Percentiles rank a stretch among this genome's conserved stretches.
Evolutionary conservation across 495 filamentous ascomycete species (phyloP).

Genomic region (Talaromyces nanjingensis): DNA sequence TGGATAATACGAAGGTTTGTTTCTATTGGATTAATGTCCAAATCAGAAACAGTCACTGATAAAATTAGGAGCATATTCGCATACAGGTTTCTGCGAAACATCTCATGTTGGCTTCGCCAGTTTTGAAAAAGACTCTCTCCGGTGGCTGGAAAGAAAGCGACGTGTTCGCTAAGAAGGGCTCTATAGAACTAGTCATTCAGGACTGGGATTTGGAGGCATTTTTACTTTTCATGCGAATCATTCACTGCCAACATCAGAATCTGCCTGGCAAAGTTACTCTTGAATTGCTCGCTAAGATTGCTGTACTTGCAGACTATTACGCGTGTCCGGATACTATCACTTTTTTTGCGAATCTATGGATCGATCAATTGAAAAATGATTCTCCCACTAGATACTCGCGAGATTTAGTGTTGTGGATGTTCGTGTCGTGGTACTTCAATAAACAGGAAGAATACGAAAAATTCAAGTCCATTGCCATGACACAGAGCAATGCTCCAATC

Average conservation of each 20-base stretch:
- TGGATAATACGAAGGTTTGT: neutral
- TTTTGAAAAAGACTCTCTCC: conserved; percentile 31
- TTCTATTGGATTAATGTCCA: neutral
- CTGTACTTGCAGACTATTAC: conserved; percentile 46
- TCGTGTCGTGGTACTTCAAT: no score
- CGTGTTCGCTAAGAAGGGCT: conserved; percentile 27
- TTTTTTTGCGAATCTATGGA: conserved; percentile 40
- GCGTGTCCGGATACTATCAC: conserved; percentile 34
- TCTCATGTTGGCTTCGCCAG: conserved; percentile 40
- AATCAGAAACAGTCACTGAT: neutral
- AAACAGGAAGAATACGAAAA: neutral
- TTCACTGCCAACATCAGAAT: conserved; percentile 32
- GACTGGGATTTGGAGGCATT: conserved; percentile 36
- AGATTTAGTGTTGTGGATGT: conserved; percentile 30
- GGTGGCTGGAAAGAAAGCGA: conserved; percentile 28
- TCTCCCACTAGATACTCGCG: conserved; percentile 20
- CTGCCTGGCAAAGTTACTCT: conserved; percentile 34
- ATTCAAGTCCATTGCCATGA: conserved; percentile 18
- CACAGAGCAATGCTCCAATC: conserved; percentile 14
- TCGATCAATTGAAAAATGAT: conserved; percentile 14
- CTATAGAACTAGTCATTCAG: conserved; percentile 29
- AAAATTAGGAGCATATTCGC: neutral
- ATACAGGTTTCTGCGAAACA: conserved; percentile 47
- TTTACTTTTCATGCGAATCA: conserved; percentile 39
- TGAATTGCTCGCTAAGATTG: conserved; percentile 42